Conservation (phyloP, 2,329 filamentous ascomycete genomes). For the Westerdykella ornata region DNA sequence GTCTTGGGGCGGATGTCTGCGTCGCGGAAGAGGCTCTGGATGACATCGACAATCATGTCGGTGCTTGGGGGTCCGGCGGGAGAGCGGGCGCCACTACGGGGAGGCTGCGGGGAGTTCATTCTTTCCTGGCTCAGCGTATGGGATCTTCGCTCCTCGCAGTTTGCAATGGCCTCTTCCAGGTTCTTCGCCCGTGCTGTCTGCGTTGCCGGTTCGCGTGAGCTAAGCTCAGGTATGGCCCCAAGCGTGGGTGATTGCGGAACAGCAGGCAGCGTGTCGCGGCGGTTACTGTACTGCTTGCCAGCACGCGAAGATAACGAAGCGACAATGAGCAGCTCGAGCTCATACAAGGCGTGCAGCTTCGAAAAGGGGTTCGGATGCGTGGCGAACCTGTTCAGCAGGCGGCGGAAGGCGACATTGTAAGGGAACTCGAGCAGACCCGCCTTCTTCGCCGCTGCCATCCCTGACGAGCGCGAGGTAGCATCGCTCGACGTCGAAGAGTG, state of each 20-base stretch:
- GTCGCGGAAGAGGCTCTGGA: slow-evolving; percentile 42
- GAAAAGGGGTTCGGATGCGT: slow-evolving; percentile 80
- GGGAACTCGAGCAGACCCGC: slow-evolving; percentile 58
- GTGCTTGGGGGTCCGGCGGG: slow-evolving; percentile 37
- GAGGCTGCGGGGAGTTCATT: slow-evolving; percentile 33
- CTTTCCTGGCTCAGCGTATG: slow-evolving; percentile 45
- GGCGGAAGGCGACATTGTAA: slow-evolving; percentile 71
- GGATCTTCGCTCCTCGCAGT: slow-evolving; percentile 60
- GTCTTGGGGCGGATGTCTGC: slow-evolving; percentile 41
- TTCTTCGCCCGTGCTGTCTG: slow-evolving; percentile 41
- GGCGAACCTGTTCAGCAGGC: slow-evolving; percentile 76
- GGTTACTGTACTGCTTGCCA: slow-evolving; percentile 39
- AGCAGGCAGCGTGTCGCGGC: slow-evolving; percentile 36
- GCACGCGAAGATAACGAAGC: slow-evolving; percentile 61
- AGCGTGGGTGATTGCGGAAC: slow-evolving; percentile 43
- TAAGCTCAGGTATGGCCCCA: slow-evolving; percentile 40
- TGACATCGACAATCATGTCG: slow-evolving; percentile 40
- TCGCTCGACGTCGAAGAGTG: slow-evolving; percentile 43
- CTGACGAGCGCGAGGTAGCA: slow-evolving; percentile 38
- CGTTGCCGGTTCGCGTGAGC: slow-evolving; percentile 40
- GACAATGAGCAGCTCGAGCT: slow-evolving; percentile 74
- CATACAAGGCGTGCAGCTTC: slow-evolving; percentile 76
- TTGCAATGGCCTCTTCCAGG: slow-evolving; percentile 63
- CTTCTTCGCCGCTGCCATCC: slow-evolving; percentile 39
- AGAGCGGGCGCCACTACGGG: slow-evolving; percentile 31